Conservation (phyloP, 2,329 filamentous ascomycete genomes). For the Chaetothyriales sp. region DNA sequence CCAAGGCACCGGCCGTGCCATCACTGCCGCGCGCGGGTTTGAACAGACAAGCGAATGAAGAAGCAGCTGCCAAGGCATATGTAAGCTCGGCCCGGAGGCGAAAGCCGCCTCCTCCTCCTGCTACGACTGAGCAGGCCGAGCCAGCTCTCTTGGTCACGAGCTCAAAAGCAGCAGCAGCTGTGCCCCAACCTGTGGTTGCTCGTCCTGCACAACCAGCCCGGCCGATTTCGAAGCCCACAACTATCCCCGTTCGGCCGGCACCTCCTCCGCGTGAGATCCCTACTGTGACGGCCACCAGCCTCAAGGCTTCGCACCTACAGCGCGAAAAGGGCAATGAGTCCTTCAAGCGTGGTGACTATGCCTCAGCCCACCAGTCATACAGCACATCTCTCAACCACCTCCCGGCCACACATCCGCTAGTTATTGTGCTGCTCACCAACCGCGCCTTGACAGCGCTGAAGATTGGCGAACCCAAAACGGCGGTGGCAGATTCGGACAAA, state of each 20-base stretch:
- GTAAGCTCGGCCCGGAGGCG: conserved; percentile 73
- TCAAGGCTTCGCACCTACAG: conserved; percentile 62
- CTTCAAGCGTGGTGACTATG: conserved; percentile 89
- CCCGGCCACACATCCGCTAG: conserved; percentile 64
- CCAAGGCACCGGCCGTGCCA: conserved; percentile 26
- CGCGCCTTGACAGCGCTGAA: conserved; percentile 81
- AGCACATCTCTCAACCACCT: conserved; percentile 59
- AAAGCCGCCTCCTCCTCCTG: conserved; percentile 42
- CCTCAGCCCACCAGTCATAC: conserved; percentile 70
- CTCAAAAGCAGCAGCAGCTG: conserved; percentile 9
- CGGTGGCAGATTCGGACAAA: conserved; percentile 68
- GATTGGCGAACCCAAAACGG: conserved; percentile 77
- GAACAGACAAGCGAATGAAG: conserved; percentile 58
- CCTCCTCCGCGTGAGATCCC: conserved; percentile 41
- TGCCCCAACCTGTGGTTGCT: conserved; percentile 22
- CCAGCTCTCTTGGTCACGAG: conserved; percentile 48
- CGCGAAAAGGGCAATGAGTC: conserved; percentile 69
- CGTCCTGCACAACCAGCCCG: conserved; percentile 25
- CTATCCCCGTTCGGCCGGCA: conserved; percentile 33
- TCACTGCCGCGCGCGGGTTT: conserved; percentile 46
- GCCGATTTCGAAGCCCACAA: conserved; percentile 29
- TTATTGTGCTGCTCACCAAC: conserved; percentile 81
- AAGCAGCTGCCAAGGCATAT: conserved; percentile 69
- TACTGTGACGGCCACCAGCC: conserved; percentile 48
- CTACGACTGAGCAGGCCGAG: conserved; percentile 32